Conservation (phyloP, 2,329 filamentous ascomycete genomes). For the Knufia petricola region DNA sequence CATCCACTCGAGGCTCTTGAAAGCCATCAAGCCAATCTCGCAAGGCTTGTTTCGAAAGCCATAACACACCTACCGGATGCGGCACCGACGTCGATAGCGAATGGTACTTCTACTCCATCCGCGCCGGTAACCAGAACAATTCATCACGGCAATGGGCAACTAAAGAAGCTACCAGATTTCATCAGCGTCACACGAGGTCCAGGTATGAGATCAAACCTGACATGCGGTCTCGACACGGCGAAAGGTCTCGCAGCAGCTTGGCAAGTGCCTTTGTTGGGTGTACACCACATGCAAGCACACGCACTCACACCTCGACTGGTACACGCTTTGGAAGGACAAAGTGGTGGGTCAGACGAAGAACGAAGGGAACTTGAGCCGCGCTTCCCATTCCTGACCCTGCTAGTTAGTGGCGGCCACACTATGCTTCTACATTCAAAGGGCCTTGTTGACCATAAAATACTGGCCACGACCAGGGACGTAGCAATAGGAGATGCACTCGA, state of each 20-base stretch:
- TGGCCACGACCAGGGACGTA: constrained; percentile 66
- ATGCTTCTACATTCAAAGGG: constrained; percentile 66
- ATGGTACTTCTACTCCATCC: background rate
- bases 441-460: constrained; percentile 59
- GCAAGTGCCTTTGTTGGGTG: constrained; percentile 70
- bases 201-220: constrained; percentile 72
- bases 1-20: constrained; percentile 66
- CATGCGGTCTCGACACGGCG: constrained; percentile 68
- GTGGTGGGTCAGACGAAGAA: background rate
- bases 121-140: constrained; percentile 10
- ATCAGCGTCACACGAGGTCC: constrained; percentile 85
- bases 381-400: constrained; percentile 79
- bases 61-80: constrained; percentile 44
- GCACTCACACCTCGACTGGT: constrained; percentile 77
- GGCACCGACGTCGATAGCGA: background rate
- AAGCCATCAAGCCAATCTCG: constrained; percentile 65
- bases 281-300: constrained; percentile 97
- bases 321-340: constrained; percentile 42
- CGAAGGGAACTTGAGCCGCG: constrained; percentile 31
- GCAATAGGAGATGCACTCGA: constrained; percentile 87
- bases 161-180: constrained; percentile 58
- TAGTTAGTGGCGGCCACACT: constrained; percentile 89
- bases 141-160: constrained; percentile 19
- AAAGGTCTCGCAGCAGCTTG: constrained; percentile 81
- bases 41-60: constrained; percentile 56